Percentiles rank a stretch among this genome's conserved stretches.
These are phyloP conservation scores for Davidsoniella virescens DNA, from an alignment of 2,329 filamentous ascomycete genomes.

Conservation along the genomic window DNA sequence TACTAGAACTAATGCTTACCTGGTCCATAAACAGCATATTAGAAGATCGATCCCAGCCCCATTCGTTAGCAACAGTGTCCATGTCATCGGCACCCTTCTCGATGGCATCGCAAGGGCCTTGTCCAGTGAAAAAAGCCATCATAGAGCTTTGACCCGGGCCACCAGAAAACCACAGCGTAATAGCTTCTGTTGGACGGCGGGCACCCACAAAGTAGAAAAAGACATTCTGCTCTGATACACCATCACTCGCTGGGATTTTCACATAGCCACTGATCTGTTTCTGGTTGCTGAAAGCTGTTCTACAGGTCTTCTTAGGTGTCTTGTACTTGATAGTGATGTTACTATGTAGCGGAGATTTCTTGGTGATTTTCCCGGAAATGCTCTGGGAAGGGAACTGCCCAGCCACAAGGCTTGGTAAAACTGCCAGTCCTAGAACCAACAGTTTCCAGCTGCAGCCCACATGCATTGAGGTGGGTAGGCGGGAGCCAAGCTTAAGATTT, in stretches of 20 bases:
- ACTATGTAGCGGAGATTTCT: not conserved
- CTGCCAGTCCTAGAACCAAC: no score
- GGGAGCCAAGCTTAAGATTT: no score
- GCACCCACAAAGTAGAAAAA: slow-evolving; percentile 37
- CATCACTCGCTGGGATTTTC: slow-evolving; percentile 31
- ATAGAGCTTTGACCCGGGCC: slow-evolving; percentile 50
- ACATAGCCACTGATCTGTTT: slow-evolving; percentile 59
- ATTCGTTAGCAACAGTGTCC: slow-evolving; percentile 40
- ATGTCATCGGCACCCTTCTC: slow-evolving; percentile 27
- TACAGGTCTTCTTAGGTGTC: slow-evolving; percentile 30
- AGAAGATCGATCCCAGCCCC: slow-evolving; percentile 46
- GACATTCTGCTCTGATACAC: slow-evolving; percentile 20
- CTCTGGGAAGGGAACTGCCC: not conserved
- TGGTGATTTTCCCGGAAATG: not conserved
- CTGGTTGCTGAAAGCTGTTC: slow-evolving; percentile 46
- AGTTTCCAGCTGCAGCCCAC: no score
- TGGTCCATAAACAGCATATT: slow-evolving; percentile 42
- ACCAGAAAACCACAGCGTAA: slow-evolving; percentile 48
- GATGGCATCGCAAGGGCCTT: slow-evolving; percentile 37
- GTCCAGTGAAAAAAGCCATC: slow-evolving; percentile 45
- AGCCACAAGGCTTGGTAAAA: not conserved
- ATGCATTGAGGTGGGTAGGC: no score
- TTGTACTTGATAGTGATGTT: slow-evolving; percentile 2
- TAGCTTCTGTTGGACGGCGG: slow-evolving; percentile 18
- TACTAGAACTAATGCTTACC: slow-evolving; percentile 20